Percentiles rank a stretch among this genome's conserved stretches.
These are phyloP conservation scores for Pleurozium schreberi DNA, from an alignment of 225 moss, liverwort and hornwort genomes.

Conservation along the genomic window DNA sequence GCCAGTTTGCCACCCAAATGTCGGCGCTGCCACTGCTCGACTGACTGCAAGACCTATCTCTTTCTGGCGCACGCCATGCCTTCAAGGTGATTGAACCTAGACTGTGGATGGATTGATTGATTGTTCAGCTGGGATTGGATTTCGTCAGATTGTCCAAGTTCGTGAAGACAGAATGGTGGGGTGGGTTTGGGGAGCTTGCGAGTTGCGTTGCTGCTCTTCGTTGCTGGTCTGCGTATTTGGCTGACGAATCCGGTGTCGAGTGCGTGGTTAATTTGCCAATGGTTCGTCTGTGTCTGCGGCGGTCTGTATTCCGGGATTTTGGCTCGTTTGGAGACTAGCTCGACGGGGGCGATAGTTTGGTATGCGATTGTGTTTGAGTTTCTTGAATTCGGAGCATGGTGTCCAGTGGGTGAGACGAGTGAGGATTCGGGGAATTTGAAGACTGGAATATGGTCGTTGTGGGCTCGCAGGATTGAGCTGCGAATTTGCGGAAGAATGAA, in stretches of 20 bases:
- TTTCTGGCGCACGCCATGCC: neutral
- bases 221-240: no score
- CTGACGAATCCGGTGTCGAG: neutral
- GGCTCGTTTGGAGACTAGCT: neutral
- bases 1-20: neutral
- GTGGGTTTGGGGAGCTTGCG: neutral
- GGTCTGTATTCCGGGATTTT: neutral
- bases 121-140: neutral
- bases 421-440: neutral
- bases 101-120: neutral
- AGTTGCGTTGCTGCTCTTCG: neutral
- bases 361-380: neutral
- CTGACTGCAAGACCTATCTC: neutral
- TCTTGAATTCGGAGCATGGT: neutral
- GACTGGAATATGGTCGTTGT: neutral
- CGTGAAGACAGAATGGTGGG: neutral
- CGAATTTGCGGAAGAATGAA: neutral
- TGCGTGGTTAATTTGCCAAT: neutral
- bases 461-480: neutral
- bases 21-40: neutral
- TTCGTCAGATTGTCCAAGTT: neutral
- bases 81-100: neutral
- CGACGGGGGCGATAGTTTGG: neutral
- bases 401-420: neutral
- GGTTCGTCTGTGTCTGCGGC: neutral